Percentiles rank a stretch among this genome's conserved stretches.
phyloP scores from a whole-genome alignment of 129 eudicot species.

The Artemisia tridentata region DNA sequence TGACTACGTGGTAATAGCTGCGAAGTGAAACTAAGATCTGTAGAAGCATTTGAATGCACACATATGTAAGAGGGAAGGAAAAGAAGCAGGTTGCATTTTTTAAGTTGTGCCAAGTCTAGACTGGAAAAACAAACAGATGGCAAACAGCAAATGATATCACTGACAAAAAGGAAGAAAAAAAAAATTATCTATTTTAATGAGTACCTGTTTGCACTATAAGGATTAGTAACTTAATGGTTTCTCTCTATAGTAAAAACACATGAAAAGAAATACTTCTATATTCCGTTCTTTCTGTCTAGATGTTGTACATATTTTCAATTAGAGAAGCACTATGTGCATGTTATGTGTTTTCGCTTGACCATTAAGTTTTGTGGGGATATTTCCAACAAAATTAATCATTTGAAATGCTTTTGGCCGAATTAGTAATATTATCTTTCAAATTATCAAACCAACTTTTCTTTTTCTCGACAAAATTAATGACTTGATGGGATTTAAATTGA shows the following conservation, averaged over 20 bases:
- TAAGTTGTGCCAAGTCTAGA: neutral
- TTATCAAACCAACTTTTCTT: neutral
- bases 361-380: slow-evolving; percentile 7
- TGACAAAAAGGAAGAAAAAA: too few relatives aligned
- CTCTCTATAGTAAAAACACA: neutral
- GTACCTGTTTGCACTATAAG: too few relatives aligned
- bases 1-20: neutral
- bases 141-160: neutral
- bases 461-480: slow-evolving; percentile 4
- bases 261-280: neutral
- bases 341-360: neutral
- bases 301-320: neutral
- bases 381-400: neutral
- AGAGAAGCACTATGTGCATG: neutral
- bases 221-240: neutral
- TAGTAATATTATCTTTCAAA: slow-evolving; percentile 9
- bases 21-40: slow-evolving; percentile 1
- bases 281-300: neutral
- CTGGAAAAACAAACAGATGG: neutral
- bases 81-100: slow-evolving; percentile 5
- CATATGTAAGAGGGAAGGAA: slow-evolving; percentile 6
- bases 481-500: slow-evolving; percentile 5
- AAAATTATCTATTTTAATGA: too few relatives aligned
- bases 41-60: slow-evolving; percentile 2
- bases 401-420: slow-evolving; percentile 12